These are phyloP conservation scores for Venturia oleaginea DNA, from an alignment of 2,329 filamentous ascomycete genomes.

Conservation along the genomic window DNA sequence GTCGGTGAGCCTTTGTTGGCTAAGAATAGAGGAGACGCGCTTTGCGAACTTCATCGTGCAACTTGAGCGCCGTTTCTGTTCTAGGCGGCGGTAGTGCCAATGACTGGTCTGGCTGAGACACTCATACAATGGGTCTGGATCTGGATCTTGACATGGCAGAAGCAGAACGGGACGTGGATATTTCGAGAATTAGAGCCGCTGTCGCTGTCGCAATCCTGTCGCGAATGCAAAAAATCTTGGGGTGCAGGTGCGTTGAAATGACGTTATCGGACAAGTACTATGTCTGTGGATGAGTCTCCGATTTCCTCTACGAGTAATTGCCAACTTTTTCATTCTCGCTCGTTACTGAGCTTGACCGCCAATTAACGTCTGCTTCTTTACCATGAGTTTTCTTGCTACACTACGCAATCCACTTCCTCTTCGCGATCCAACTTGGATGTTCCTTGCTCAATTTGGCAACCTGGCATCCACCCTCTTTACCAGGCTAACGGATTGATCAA, in stretches of 20 bases:
- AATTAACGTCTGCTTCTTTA: no score
- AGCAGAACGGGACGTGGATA: not conserved
- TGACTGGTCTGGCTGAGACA: not conserved
- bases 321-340: no score
- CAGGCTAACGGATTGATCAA: not conserved
- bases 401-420: not conserved
- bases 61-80: not conserved
- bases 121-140: not conserved
- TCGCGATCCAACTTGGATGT: not conserved
- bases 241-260: no score
- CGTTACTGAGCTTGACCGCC: no score
- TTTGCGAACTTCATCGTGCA: slow-evolving; percentile 52
- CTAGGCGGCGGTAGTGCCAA: not conserved
- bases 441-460: not conserved
- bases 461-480: not conserved
- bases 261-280: no score
- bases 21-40: slow-evolving; percentile 28
- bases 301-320: no score
- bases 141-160: not conserved
- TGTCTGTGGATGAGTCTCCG: no score
- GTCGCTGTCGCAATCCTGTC: no score
- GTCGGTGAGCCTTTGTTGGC: slow-evolving; percentile 5
- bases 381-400: not conserved
- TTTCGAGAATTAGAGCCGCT: not conserved
- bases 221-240: no score